A percentile compares a stretch with the other conserved stretches of the same genome.
These are phyloP conservation scores for Pelargonium nanum DNA, from an alignment of 345 rosid species.

Conservation along the genomic window DNA sequence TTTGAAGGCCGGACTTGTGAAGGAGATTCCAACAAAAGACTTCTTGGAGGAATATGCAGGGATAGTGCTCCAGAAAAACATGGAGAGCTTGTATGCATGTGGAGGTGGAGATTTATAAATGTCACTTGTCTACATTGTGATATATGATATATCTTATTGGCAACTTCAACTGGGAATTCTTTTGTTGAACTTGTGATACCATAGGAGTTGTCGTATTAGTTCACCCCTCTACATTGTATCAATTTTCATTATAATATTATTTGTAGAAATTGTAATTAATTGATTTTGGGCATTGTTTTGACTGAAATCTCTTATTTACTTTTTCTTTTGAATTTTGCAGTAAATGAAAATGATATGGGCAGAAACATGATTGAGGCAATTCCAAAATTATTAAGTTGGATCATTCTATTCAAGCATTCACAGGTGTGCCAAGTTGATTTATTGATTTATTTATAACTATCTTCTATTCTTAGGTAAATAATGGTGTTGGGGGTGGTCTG, in stretches of 20 bases:
- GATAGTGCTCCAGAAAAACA: conserved; percentile 57
- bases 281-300: neutral
- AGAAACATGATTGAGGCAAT: conserved; percentile 54
- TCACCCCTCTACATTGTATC: too few species aligned
- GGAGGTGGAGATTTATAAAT: conserved; percentile 47
- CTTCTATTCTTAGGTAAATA: neutral
- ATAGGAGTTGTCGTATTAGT: neutral
- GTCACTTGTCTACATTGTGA: neutral
- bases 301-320: conserved; percentile 12
- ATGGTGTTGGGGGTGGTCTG: neutral
- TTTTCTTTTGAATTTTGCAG: conserved; percentile 34
- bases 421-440: conserved; percentile 36
- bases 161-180: conserved; percentile 4
- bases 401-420: conserved; percentile 42
- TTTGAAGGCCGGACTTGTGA: conserved; percentile 67
- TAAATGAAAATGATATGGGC: conserved; percentile 58
- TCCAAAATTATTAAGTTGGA: conserved; percentile 75
- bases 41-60: conserved; percentile 61
- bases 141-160: conserved; percentile 6
- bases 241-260: too few species aligned
- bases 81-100: conserved; percentile 84
- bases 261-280: neutral
- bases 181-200: conserved; percentile 9
- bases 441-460: conserved; percentile 10
- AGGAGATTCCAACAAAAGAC: conserved; percentile 45